These are phyloP conservation scores for Ulvella scutata DNA, from an alignment of 139 green algal species.

Conservation along the genomic window DNA sequence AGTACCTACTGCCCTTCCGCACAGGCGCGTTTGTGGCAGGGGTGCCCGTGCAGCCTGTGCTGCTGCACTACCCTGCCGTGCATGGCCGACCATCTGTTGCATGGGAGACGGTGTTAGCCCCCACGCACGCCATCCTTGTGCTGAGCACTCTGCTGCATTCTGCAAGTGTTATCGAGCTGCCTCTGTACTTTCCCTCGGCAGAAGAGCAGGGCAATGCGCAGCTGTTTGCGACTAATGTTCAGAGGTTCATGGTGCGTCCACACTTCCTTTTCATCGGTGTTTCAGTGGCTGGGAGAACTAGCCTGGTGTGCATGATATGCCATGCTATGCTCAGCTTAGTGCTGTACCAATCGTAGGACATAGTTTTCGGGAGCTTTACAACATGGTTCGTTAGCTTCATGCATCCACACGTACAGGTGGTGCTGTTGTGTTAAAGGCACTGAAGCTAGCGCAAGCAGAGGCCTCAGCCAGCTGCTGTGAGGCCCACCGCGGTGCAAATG, in stretches of 20 bases:
- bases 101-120: slow-evolving; percentile 62
- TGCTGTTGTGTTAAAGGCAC: no score
- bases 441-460: no score
- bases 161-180: slow-evolving; percentile 28
- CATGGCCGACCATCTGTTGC: slow-evolving; percentile 22
- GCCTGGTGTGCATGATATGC: no score
- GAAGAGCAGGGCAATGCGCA: slow-evolving; percentile 41
- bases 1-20: slow-evolving; percentile 75
- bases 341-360: no score
- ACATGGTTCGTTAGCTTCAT: no score
- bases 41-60: slow-evolving; percentile 58
- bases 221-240: slow-evolving; percentile 57
- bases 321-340: no score
- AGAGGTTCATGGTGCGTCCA: slow-evolving; percentile 42
- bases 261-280: no score
- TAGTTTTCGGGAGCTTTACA: no score
- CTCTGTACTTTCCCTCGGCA: slow-evolving; percentile 51
- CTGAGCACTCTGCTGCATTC: slow-evolving; percentile 23
- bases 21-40: slow-evolving; percentile 80
- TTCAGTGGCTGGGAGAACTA: no score
- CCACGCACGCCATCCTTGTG: slow-evolving; percentile 57
- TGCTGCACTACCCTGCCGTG: slow-evolving; percentile 47
- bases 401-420: no score
- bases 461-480: no score
- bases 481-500: no score